phyloP scores from a whole-genome alignment of 768 basidiomycete species.

The Pisolithus tinctorius region DNA sequence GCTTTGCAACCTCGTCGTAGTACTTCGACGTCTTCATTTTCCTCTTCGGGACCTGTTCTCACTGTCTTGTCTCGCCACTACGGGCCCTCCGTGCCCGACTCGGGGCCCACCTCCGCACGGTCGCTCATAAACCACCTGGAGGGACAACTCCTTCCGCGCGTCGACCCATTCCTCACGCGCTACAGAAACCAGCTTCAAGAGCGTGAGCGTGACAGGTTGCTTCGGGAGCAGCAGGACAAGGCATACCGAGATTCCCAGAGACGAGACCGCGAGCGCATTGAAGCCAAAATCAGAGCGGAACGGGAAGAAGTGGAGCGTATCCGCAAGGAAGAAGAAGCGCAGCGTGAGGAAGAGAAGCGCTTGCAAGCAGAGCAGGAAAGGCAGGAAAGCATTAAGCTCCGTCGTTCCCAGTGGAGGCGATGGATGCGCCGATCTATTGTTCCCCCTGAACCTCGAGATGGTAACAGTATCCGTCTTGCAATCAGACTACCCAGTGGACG shows the following conservation, averaged over 20 bases:
- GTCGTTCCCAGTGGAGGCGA: constrained; percentile 48
- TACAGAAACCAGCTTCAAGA: constrained; percentile 48
- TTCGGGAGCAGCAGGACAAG: constrained; percentile 78
- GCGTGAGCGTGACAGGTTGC: constrained; percentile 44
- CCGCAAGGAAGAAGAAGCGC: constrained; percentile 24
- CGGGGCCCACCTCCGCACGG: constrained; percentile 54
- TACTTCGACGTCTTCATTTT: constrained; percentile 28
- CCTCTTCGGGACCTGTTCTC: constrained; percentile 42
- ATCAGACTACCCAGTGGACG: constrained; percentile 54
- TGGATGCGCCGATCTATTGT: constrained; percentile 51
- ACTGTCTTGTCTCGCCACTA: constrained; percentile 85
- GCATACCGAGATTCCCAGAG: constrained; percentile 63
- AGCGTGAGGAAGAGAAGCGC: constrained; percentile 27
- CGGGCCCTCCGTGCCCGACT: constrained; percentile 47
- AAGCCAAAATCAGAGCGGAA: constrained; percentile 46
- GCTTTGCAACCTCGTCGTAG: constrained; percentile 72
- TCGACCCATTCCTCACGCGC: constrained; percentile 65
- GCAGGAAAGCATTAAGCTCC: constrained; percentile 27
- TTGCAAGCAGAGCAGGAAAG: constrained; percentile 34
- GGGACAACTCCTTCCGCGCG: constrained; percentile 72
- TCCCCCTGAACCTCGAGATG: constrained; percentile 20
- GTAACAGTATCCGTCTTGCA: constrained; percentile 37
- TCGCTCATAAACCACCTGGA: constrained; percentile 62
- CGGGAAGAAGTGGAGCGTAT: constrained; percentile 28
- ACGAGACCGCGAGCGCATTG: constrained; percentile 64